phyloP scores from a whole-genome alignment of 257 asterid species.

The Solanum etuberosum region DNA sequence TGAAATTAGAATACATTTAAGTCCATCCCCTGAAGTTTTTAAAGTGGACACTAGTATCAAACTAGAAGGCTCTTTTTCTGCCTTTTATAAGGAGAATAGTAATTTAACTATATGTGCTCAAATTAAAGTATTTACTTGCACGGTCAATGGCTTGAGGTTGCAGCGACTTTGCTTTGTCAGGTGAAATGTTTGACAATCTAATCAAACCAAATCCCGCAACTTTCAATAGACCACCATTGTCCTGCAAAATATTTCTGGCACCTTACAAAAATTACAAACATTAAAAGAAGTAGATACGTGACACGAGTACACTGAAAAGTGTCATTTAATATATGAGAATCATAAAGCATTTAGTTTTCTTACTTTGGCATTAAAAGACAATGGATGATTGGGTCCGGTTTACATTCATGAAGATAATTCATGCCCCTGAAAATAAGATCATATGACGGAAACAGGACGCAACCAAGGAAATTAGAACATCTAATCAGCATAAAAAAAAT shows the following conservation, averaged over 20 bases:
- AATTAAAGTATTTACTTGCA: slow-evolving; percentile 45
- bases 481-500: not conserved
- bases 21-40: not conserved
- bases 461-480: not conserved
- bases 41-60: not conserved
- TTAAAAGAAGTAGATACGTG: slow-evolving; percentile 28
- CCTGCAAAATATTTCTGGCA: slow-evolving; percentile 99
- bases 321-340: not conserved
- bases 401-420: slow-evolving; percentile 97
- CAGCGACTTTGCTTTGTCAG: slow-evolving; percentile 64
- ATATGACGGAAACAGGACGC: not conserved
- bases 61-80: not conserved
- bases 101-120: not conserved
- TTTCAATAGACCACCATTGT: slow-evolving; percentile 93
- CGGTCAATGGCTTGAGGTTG: slow-evolving; percentile 69
- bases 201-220: slow-evolving; percentile 86
- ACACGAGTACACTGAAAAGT: not conserved
- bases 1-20: not conserved
- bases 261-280: slow-evolving; percentile 74
- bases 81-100: not conserved
- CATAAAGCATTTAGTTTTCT: slow-evolving; percentile 58
- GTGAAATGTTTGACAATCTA: slow-evolving; percentile 49
- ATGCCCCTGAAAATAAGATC: slow-evolving; percentile 58
- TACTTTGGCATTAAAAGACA: slow-evolving; percentile 93
- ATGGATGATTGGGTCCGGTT: slow-evolving; percentile 91